Conservation (phyloP, 495 filamentous ascomycete species). For the Penicillium psychrofluorescens region DNA sequence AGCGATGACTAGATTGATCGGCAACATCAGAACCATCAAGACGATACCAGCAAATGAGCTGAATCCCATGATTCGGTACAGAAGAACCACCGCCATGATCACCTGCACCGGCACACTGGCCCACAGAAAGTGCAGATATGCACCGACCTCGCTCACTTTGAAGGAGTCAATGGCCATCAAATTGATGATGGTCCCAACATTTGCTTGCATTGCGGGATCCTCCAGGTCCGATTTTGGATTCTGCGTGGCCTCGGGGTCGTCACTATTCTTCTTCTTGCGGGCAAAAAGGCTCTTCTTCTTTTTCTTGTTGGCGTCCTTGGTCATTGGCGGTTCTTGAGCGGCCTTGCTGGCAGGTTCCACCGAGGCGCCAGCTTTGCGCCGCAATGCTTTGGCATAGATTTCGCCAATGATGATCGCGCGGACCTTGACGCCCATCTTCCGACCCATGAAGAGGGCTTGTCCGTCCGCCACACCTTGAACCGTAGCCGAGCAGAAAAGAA, state of each 20-base stretch:
- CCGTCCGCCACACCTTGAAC: constrained; percentile 72
- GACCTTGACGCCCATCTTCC: constrained; percentile 86
- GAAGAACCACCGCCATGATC: constrained; percentile 61
- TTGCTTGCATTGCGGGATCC: constrained; percentile 65
- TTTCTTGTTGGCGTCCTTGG: constrained; percentile 32
- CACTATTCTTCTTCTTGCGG: constrained; percentile 51
- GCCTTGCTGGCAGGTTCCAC: constrained; percentile 44
- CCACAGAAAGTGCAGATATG: constrained; percentile 87
- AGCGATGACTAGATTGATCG: constrained; percentile 81
- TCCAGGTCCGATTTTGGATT: constrained; percentile 32
- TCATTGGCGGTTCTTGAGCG: constrained; percentile 21
- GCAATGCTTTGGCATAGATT: constrained; percentile 94
- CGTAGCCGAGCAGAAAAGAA: constrained; percentile 74
- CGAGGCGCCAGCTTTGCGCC: constrained; percentile 78
- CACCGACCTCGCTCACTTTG: constrained; percentile 89
- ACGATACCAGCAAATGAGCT: constrained; percentile 91
- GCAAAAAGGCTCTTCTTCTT: constrained; percentile 46
- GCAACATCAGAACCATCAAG: constrained; percentile 84
- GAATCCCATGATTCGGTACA: constrained; percentile 84
- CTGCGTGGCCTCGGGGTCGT: constrained; percentile 22
- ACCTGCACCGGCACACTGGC: constrained; percentile 80
- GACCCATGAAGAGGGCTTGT: constrained; percentile 88
- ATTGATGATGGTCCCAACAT: constrained; percentile 95
- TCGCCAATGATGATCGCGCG: constrained; percentile 96
- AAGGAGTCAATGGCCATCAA: constrained; percentile 99